Evolutionary conservation across 2,329 filamentous ascomycete species (phyloP), one percentile per base, ranked within the genome.

Genomic region (Helotiales sp.): DNA sequence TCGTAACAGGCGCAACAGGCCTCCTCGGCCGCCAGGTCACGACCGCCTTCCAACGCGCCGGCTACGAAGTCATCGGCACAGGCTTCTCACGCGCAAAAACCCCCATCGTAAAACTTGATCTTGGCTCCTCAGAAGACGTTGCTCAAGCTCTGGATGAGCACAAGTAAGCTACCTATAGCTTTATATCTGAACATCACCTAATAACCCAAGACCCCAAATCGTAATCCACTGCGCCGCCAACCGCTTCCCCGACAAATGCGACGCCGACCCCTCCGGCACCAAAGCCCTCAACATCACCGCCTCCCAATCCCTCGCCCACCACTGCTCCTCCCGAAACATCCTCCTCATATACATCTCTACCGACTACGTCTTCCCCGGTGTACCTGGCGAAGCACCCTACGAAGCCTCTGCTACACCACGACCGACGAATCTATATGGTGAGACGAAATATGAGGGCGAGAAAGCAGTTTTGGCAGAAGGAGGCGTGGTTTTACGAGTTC

Each of bases 161-260:
- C 63, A 82, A 81, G 86, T 88, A 64, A 61, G 79, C 70, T 24
- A 8, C 17, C 22, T 19, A 8, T 38, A 36, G 49, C 56, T 48
- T 40, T 52, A 42, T 57, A 15, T 52, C n/a, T 24, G 44, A 24
- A 50, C 29, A 58, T 24, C 10, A 40, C 49, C 33, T 31, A 61
- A 62, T 38, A 13, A 27, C 31, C 62, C 22, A 69, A 91, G 89
- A 69, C 90, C 91, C 6, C 77, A 87, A 60, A 90, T 89, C 52
- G 85, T 96, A 44, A 82, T 96, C 33, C 91, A 96, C 72, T 93
- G 91, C 91, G 93, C 92, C 38, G 92, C 92, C 46, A 93, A 96
- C 73, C 86, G 91, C 61, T 96, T 88, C 68, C 92, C 93, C 2
- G 92, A 96, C 74, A 88, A 89, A 70, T 93, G 92, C 69, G 88